Evolutionary conservation across 2,329 filamentous ascomycete species (phyloP), one percentile per base, ranked within the genome.

Genomic region (Arthroderma sp.): DNA sequence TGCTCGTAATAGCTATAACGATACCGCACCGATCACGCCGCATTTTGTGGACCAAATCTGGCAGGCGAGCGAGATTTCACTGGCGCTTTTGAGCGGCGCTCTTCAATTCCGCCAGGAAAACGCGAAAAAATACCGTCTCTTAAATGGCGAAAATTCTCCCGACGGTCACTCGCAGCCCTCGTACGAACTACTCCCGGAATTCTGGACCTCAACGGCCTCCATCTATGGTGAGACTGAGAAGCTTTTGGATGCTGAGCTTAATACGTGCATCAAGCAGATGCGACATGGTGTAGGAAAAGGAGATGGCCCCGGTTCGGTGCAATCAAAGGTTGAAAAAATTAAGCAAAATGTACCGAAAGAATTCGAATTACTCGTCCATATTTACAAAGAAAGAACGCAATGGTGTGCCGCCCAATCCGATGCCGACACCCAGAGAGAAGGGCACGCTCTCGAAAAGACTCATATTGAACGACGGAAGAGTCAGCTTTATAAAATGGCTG

Each of bases 31-130:
- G 33, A 71, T 74, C 47, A 61, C 61, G 34, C 57, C 59, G 36
- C 63, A 65, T 8, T 61, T 74, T 38, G 60, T 61, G 32, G 62
- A 66, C 34, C 64, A 69, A 31, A 62, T 75, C 32, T 66, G 68
- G 50, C 85, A 96, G 64, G 86, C 85, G 33, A 80, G 83, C 52
- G 81, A 86, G 48, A 73, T 93, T 4, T 76, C 88, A 47, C 67
- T 80, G 36, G 73, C 75, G 5, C 74, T 78, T 1, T 68, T 85
- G 32, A 70, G 78, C 50, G 72, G 72, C 3, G 78, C 74, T 2
- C 82, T 76, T 53, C 71, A 75, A 1, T 95, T 93, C 61, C 81
- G 91, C 36, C 69, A 74, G 49, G 73, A 76, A 32, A 82, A 89
- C 53, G 70, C 82, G 8, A 65, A 69, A 2, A 64, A 77, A 3